Base-by-base conservation (phyloP, 1,139 yeast genomes). In the Yamadazyma oceani region DNA sequence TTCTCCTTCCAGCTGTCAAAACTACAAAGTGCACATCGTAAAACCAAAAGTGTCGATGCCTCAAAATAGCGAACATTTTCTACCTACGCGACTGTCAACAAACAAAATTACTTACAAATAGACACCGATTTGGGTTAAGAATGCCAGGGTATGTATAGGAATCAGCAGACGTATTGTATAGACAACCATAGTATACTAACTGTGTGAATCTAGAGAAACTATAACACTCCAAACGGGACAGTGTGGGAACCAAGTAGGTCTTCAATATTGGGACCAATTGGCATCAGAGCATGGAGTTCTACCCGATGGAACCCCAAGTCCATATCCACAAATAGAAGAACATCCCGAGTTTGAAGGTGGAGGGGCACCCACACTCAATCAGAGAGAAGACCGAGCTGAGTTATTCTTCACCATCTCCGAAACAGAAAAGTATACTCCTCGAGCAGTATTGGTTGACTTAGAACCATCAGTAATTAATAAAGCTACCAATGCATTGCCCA, bases 231-330 rank as follows among this genome's bases (percentile, higher is more conserved):
- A 71, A 49, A 66, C 69, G 39, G 89, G 96, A 22, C 98, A 92
- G 64, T 94, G 98, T 64, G 98, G 98, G 37, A 92, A 92, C 61
- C 98, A 92, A 58, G 84, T 92, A 1, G 97, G 97, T 15, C 78
- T 86, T 39, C 86, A 86, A 57, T 92, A 90, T 58, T 92, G 98
- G 98, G 76, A 81, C 36, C 97, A 89, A 60, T 64, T 92, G 40
- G 87, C 96, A 34, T 62, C 69, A 27, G 98, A 92, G 53, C 98
- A 92, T 56, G 96, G 95, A 0, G 83, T 92, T 27, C 69, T 69
- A 8, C 64, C 76, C 0, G 96, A 89, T 58, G 98, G 98, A 3
- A 69, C 78, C 0, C 57, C 62, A 5, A 38, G 43, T 6, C 60
- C 65, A 7, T 58, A 52, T 29, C 58, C 62, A 14, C 43, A 46